Evolutionary conservation across 495 filamentous ascomycete genomes (phyloP), one percentile per base, ranked within the genome.

Genomic region (Penicillium maclennaniae): DNA sequence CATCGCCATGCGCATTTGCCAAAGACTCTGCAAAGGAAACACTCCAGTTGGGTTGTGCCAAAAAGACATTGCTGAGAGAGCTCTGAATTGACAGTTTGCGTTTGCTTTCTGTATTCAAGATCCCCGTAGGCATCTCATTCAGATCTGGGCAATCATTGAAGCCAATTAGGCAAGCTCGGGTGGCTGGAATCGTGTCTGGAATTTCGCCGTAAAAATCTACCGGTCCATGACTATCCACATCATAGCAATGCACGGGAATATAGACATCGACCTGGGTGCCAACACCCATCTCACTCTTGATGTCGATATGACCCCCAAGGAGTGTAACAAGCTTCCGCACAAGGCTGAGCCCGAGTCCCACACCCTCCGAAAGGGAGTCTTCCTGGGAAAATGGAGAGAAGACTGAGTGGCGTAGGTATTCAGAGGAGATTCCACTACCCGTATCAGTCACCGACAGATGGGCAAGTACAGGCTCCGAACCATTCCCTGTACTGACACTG

Each of bases 361-460:
- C 73, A 8, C 74, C 74, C 16, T 66, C 70, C 6, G 65, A 64
- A 12, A 77, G 60, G n/a, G 65, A 51, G 28, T 76, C 66, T 44
- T 77, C 74, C 53, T 77, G 74, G n/a, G 66, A 67, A 43, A 77
- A 77, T 7, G 74, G 65, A 15, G 65, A 71, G 55, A 68, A 77
- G 4, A 76, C 49, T 36, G 65, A 59, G 19, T 63, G 69, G 16
- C 67, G 60, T 19, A 77, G 61, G 50, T 71, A 77, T 7, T 76
- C 71, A 12, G 64, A 46, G 1, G 68, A 70, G 17, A 77, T 77
- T 39, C 87, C 87, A 16, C 73, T 73, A 5, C 86, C 86, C 1
- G 85, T 84, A 55, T 89, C 86, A 10, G 73, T 74, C 16, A 89
- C 72, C 1, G 72, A 72, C 12, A 86, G 54, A 14, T 72, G 69